Evolutionary conservation across 23 red algal genomes (phyloP), one percentile per base, ranked within the genome.

Genomic region (Gracilaria gracilis): DNA sequence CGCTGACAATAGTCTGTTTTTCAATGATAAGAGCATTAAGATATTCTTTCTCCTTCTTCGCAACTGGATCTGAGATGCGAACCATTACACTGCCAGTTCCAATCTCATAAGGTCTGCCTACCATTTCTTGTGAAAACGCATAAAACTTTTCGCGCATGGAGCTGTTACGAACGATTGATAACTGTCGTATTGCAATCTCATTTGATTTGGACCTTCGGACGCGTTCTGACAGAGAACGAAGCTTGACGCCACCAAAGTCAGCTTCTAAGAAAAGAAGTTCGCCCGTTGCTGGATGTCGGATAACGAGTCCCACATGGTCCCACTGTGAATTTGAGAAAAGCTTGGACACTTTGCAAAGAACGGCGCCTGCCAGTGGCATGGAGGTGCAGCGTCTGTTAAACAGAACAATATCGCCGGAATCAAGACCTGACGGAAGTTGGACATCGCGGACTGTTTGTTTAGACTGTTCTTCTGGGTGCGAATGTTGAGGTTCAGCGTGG

Each of bases 401-500:
- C 59, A 99, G 97, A 15, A 99, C 97, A 34, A 99, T 88, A 62
- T 99, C 97, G 35, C 97, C 97, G n/a, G 94, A 94, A 84, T 99
- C 97, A 25, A 99, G 71, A 28, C 93, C 91, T 5, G 91, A 64
- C 17, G 97, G 97, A 33, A 96, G 87, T n/a, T 35, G 76, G 8
- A 59, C 17, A 36, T 81, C 47, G 42, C 42, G 48, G 37, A 27
- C 76, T 3, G 67, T 40, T 37, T 40, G 67, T 7, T 37, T 73
- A 12, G 67, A 44, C 17, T 40, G 13, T 23, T 73, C 38, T 73
- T 37, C 19, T 15, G 67, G 4, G 1, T 73, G 33, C 1, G 67
- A n/a, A 7, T 73, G 31, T 39, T 40, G 67, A 8, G 33, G 67
- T 37, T 73, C 67, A 15, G 35, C 33, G 67, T 33, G 28, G 67